A percentile compares a stretch with the other conserved stretches of the same genome.
These are phyloP conservation scores for Coelastrella sp. DNA, from an alignment of 139 green algal species.

Conservation along the genomic window DNA sequence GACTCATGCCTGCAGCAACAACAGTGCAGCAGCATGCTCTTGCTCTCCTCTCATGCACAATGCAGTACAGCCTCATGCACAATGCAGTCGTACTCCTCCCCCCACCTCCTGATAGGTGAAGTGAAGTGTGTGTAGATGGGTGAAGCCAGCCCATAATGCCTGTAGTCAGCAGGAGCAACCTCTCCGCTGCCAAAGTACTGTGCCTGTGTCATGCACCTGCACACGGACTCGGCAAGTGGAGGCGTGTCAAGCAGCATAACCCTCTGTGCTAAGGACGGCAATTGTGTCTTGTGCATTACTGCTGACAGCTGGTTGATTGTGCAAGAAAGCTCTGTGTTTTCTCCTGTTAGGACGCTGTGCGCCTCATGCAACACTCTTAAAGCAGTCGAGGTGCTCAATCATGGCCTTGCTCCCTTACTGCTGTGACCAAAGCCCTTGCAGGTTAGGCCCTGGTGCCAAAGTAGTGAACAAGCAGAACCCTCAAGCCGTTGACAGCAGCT, in stretches of 20 bases:
- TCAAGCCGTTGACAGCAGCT: neutral
- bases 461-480: neutral
- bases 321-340: too few relatives aligned
- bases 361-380: too few relatives aligned
- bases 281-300: too few relatives aligned
- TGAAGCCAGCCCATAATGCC: constrained; percentile 94
- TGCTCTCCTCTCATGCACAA: neutral
- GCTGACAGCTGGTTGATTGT: too few relatives aligned
- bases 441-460: neutral
- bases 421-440: too few relatives aligned
- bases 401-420: too few relatives aligned
- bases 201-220: constrained; percentile 64
- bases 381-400: too few relatives aligned
- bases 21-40: neutral
- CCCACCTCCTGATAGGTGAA: constrained; percentile 86
- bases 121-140: constrained; percentile 99
- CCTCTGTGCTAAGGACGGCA: too few relatives aligned
- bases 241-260: too few relatives aligned
- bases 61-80: neutral
- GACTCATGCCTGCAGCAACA: too few relatives aligned
- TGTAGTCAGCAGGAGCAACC: constrained; percentile 71
- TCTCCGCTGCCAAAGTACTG: constrained; percentile 86
- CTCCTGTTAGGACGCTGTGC: too few relatives aligned
- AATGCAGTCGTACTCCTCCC: neutral
- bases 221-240: too few relatives aligned